Conservation (phyloP, 164 flowering plant species). For the Stephania japonica region DNA sequence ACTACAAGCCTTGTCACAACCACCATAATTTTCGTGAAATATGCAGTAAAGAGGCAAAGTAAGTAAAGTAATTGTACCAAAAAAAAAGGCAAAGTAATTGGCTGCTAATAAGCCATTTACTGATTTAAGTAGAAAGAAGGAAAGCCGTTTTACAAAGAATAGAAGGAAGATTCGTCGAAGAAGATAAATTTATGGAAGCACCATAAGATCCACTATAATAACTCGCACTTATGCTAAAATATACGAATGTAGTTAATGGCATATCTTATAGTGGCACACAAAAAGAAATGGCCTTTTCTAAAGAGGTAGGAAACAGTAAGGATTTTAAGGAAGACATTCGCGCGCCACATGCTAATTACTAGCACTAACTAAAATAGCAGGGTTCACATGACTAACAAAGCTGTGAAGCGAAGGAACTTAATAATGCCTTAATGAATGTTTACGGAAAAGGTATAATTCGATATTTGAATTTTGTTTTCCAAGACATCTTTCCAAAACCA, state of each 20-base stretch:
- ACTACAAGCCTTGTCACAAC: background rate
- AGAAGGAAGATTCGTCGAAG: background rate
- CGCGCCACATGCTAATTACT: background rate
- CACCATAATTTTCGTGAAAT: background rate
- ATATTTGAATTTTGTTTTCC: background rate
- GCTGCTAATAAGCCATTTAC: background rate
- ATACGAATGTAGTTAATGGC: background rate
- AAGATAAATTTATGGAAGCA: background rate
- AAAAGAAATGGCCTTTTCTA: background rate
- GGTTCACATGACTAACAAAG: background rate
- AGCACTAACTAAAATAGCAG: background rate
- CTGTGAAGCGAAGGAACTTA: background rate
- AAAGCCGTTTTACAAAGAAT: background rate
- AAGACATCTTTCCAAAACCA: background rate
- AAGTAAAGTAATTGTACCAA: too few relatives aligned
- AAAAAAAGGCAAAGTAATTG: background rate
- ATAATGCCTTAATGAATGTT: background rate
- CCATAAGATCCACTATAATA: background rate
- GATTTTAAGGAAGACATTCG: background rate
- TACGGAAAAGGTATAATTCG: background rate
- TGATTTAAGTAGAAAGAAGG: background rate
- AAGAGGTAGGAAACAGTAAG: background rate
- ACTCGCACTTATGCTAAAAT: background rate
- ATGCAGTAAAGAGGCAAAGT: background rate
- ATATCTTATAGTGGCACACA: background rate